Base-by-base conservation (phyloP, 768 basidiomycete genomes). In the Rhodotorula paludigena region DNA sequence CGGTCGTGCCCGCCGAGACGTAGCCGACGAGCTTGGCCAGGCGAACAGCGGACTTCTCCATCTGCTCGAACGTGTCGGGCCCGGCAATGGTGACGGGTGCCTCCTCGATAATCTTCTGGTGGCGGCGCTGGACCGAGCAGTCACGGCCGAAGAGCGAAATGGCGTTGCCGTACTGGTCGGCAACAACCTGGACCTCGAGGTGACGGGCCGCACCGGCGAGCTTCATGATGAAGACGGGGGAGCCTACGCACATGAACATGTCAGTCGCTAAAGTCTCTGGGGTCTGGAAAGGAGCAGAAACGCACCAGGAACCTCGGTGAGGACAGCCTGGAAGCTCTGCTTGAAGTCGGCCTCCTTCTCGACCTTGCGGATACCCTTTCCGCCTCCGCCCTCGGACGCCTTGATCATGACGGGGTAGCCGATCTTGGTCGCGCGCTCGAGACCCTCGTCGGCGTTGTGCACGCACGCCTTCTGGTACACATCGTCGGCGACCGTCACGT, bases 391-490 rank as follows among this genome's bases (percentile, higher is more conserved):
- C 79, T 99, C 96, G 71, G 89, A 92, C 10, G 96, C 96, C 82
- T 99, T 99, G 82, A 99, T 98, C 96, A 99, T 99, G 70, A 99
- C 86, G 0, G 96, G 96, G 83, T 85, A 98, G 18, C 94, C 93
- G 57, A 99, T 96, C 77, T 85, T 80, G 77, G 91, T 87, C 0
- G 94, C 90, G 75, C 83, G 86, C 69, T 81, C 79, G 64, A 98
- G 77, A 30, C 96, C 96, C 71, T 96, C 87, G 77, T 92, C 91
- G 51, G 92, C 90, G 48, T 80, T 84, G 54, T 84, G 87, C 12
- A 98, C 88, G 76, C 96, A 99, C 20, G 96, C 96, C 68, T 85
- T 82, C 65, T 82, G 80, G 79, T 98, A 99, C 7, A 87, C 92
- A 39, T 86, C 84, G 74, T 98, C 92, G 2, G 91, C 85, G n/a